phyloP scores from a whole-genome alignment of 805 yeast genomes.

The Candida tallmaniae region DNA sequence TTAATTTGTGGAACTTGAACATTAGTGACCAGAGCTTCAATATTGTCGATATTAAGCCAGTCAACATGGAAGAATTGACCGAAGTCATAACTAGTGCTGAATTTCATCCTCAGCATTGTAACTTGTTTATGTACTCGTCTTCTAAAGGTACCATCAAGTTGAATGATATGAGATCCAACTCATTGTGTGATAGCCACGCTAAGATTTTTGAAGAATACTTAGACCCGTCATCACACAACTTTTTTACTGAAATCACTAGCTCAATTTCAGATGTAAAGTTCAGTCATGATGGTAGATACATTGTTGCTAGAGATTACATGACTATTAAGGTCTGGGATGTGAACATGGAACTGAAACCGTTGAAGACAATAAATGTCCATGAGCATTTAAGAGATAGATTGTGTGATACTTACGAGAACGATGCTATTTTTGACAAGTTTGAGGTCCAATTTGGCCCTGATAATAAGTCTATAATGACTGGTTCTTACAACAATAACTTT shows the following conservation, averaged over 20 bases:
- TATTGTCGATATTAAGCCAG: conserved; percentile 96
- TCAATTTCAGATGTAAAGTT: conserved; percentile 92
- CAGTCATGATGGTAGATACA: conserved; percentile 86
- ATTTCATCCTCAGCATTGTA: conserved; percentile 91
- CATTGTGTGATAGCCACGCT: conserved; percentile 87
- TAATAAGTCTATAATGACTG: conserved; percentile 89
- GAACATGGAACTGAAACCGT: conserved; percentile 92
- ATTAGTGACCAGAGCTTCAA: conserved; percentile 94
- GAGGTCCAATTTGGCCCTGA: conserved; percentile 96
- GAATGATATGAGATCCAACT: conserved; percentile 94
- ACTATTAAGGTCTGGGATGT: conserved; percentile 98
- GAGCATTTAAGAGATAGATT: conserved; percentile 89
- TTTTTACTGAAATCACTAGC: conserved; percentile 95
- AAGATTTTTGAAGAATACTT: conserved; percentile 86
- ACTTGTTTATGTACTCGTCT: conserved; percentile 90
- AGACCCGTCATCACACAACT: conserved; percentile 90
- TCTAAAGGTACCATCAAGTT: conserved; percentile 94
- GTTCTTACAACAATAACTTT: conserved; percentile 94
- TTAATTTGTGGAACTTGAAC: conserved; percentile 92
- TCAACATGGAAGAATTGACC: conserved; percentile 97
- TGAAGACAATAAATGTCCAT: conserved; percentile 91
- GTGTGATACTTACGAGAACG: conserved; percentile 97
- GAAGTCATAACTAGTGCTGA: conserved; percentile 97
- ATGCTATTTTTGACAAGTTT: conserved; percentile 96
- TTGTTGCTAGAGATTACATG: conserved; percentile 96